Evolutionary conservation across 1,139 yeast genomes (phyloP), one percentile per base, ranked within the genome.

Genomic region (Nakaseomyces bracarensis): DNA sequence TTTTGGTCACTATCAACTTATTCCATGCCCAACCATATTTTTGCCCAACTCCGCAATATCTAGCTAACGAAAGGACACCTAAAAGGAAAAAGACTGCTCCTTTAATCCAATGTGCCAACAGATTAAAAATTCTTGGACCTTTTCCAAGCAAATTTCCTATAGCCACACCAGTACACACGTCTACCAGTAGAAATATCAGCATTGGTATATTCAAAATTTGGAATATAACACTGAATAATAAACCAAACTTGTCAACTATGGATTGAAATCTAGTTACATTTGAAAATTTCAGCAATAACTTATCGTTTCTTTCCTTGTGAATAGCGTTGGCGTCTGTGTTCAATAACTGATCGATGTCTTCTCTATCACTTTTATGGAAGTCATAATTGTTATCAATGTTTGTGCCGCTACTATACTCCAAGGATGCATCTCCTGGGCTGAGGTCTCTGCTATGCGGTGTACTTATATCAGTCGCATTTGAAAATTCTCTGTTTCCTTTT

Each of bases 1-100:
- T 55, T 25, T 63, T 61, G 39, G 57, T 55, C 39, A 66, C 69
- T 61, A 59, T 71, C 60, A 66, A 67, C 45, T 55, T 71, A 62
- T 89, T 91, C 98, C 98, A 91, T 2, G 95, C 91, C 83, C 93
- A 82, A 18, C 98, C 97, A 46, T 72, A 68, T 45, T 72, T 70
- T 27, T 73, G 61, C 55, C 82, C 84, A 10, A 81, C 84, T 3
- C 98, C 98, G 53, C 87, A 77, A 62, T 85, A 89, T 52, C 97
- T 75, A 2, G 87, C 82, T 40, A 91, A 69, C 13, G 94, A 74
- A 14, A 87, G 63, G 6, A 89, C 47, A 9, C 98, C 98, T 40
- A 82, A 68, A 2, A 73, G 53, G 49, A 86, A 72, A 60, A 91
- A 89, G 3, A 91, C 91, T 11, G 93, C 94, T 45, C 98, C 98